phyloP scores from a whole-genome alignment of 2,329 filamentous ascomycete genomes.

The Monosporascus sp. region DNA sequence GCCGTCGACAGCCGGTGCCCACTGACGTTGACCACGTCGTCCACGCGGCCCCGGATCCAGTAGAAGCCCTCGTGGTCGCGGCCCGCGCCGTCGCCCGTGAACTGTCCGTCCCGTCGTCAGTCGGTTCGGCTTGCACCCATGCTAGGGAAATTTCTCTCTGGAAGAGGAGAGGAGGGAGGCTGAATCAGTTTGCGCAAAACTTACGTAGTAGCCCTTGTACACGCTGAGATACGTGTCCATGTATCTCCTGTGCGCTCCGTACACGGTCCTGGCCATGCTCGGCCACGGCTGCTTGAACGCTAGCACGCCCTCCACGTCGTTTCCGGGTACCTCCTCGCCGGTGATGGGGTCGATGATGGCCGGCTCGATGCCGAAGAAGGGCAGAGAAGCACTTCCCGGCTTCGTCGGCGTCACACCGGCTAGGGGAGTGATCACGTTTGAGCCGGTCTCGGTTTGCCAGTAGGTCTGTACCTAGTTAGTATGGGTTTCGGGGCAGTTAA shows the following conservation, averaged over 20 bases:
- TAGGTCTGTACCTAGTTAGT: slow-evolving; percentile 64
- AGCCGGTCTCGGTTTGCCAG: slow-evolving; percentile 99
- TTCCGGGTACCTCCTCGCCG: slow-evolving; percentile 86
- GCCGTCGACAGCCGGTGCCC: slow-evolving; percentile 94
- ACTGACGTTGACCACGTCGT: slow-evolving; percentile 97
- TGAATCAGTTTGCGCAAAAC: slow-evolving; percentile 29
- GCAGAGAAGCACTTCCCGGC: slow-evolving; percentile 89
- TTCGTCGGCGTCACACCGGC: slow-evolving; percentile 94
- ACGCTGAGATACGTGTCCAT: slow-evolving; percentile 98
- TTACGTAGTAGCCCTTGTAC: slow-evolving; percentile 95
- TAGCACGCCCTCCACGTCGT: slow-evolving; percentile 94
- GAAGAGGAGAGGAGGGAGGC: background rate
- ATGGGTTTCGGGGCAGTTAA: background rate
- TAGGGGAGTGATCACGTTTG: slow-evolving; percentile 89
- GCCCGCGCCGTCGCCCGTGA: slow-evolving; percentile 89
- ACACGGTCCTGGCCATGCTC: slow-evolving; percentile 96
- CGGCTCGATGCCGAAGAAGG: slow-evolving; percentile 97
- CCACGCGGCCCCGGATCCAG: slow-evolving; percentile 98
- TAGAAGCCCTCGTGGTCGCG: slow-evolving; percentile 98
- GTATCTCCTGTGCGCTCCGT: slow-evolving; percentile 95
- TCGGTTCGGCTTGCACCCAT: background rate
- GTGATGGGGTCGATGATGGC: slow-evolving; percentile 96
- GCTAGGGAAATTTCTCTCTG: background rate
- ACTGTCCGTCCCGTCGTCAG: slow-evolving; percentile 40
- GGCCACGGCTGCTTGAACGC: slow-evolving; percentile 98